These are phyloP conservation scores for Pseudogymnoascus sp. DNA, from an alignment of 2,329 filamentous ascomycete species.

Conservation along the genomic window DNA sequence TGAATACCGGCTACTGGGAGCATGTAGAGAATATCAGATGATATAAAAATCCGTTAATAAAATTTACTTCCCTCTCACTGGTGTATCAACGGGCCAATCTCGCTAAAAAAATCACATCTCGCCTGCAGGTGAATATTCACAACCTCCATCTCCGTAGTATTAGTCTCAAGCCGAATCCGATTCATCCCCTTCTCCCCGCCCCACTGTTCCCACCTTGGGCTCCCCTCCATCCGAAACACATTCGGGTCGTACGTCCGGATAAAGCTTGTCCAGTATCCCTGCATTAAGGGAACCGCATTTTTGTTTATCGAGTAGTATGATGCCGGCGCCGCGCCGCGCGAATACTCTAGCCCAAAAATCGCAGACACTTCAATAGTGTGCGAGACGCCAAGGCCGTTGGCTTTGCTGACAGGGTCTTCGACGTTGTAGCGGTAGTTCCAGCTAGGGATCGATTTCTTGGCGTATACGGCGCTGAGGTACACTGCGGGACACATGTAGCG, in stretches of 20 bases:
- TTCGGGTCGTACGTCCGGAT: slow-evolving; percentile 63
- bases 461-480: slow-evolving; percentile 34
- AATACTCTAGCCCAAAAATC: slow-evolving; percentile 59
- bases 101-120: slow-evolving; percentile 43
- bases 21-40: neutral
- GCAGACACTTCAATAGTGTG: slow-evolving; percentile 62
- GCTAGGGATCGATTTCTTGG: slow-evolving; percentile 29
- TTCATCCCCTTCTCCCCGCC: slow-evolving; percentile 17
- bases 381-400: slow-evolving; percentile 53
- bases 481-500: slow-evolving; percentile 59
- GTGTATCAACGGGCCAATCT: slow-evolving; percentile 41
- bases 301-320: slow-evolving; percentile 54
- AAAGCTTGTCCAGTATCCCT: slow-evolving; percentile 71
- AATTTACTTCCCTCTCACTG: slow-evolving; percentile 31
- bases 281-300: slow-evolving; percentile 52
- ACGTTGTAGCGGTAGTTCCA: slow-evolving; percentile 67
- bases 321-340: slow-evolving; percentile 40
- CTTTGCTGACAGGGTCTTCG: slow-evolving; percentile 47
- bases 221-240: slow-evolving; percentile 36
- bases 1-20: neutral
- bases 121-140: slow-evolving; percentile 34
- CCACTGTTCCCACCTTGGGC: slow-evolving; percentile 48
- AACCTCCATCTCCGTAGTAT: slow-evolving; percentile 38
- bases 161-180: slow-evolving; percentile 36
- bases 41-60: neutral